Evolutionary conservation across 1,284 basidiomycete genomes (phyloP).

Genomic region (Wallemia mellicola): DNA sequence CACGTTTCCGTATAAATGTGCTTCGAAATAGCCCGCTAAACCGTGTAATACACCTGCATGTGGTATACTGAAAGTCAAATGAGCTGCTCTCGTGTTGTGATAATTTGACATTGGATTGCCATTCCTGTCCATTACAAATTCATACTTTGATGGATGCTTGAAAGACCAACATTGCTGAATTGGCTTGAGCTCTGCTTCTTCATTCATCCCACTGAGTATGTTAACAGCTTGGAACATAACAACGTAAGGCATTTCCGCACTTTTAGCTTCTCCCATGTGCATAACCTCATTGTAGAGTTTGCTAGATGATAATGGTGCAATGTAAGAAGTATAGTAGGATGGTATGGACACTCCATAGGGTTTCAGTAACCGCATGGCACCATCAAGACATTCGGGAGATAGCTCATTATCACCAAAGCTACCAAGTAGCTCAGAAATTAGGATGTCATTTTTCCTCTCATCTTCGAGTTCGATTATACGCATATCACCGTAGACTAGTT

Average conservation of each 20-base stretch:
- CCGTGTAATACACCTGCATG: constrained; percentile 85
- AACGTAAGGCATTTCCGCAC: constrained; percentile 77
- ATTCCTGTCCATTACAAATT: constrained; percentile 12
- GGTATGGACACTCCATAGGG: constrained; percentile 81
- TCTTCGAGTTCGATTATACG: constrained; percentile 30
- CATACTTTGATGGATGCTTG: constrained; percentile 34
- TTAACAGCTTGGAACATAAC: constrained; percentile 90
- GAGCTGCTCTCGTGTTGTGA: constrained; percentile 53
- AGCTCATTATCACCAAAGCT: constrained; percentile 98
- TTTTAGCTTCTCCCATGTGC: constrained; percentile 21
- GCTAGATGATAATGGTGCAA: constrained; percentile 73
- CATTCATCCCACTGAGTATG: constrained; percentile 41
- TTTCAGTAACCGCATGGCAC: constrained; percentile 71
- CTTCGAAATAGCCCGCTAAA: constrained; percentile 94
- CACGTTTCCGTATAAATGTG: constrained; percentile 60
- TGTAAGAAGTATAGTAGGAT: constrained; percentile 71
- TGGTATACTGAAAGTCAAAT: constrained; percentile 67
- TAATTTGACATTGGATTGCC: constrained; percentile 58
- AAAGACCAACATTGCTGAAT: constrained; percentile 96
- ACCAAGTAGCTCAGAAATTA: constrained; percentile 83
- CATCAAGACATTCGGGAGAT: constrained; percentile 86
- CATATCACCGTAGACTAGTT: constrained; percentile 82
- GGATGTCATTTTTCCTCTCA: constrained; percentile 63
- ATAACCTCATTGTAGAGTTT: constrained; percentile 56
- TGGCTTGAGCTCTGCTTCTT: constrained; percentile 23